A percentile compares a stretch with the other conserved stretches of the same genome.
These are phyloP conservation scores for Haplographium delicatum DNA, from an alignment of 495 filamentous ascomycete genomes.

Conservation along the genomic window DNA sequence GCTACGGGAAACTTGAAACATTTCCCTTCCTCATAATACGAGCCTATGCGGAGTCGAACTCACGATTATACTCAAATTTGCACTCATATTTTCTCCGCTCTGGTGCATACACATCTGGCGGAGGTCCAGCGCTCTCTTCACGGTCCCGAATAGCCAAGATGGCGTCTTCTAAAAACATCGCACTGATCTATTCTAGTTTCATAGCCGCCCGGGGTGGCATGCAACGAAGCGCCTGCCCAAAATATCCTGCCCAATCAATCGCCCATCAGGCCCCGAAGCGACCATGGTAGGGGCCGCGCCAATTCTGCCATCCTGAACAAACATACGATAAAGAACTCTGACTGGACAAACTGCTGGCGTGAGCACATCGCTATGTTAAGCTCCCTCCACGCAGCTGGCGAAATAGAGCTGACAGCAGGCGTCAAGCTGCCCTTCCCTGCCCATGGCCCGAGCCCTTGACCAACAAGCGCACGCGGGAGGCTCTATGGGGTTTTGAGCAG, in stretches of 20 bases:
- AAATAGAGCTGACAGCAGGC: constrained; percentile 16
- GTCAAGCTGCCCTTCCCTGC: constrained; percentile 2
- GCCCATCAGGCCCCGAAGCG: background rate
- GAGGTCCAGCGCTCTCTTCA: background rate
- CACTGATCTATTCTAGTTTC: constrained; percentile 46
- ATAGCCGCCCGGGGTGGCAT: constrained; percentile 24
- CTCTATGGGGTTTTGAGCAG: background rate
- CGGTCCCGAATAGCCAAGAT: background rate
- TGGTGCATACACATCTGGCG: background rate
- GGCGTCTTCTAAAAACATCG: background rate
- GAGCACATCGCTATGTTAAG: constrained; percentile 12
- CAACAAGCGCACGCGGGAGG: background rate
- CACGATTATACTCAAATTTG: background rate
- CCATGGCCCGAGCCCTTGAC: background rate
- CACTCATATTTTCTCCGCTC: background rate
- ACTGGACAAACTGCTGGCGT: constrained; percentile 4
- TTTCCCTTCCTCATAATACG: background rate
- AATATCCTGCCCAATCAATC: constrained; percentile 10
- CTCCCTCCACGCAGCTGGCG: background rate
- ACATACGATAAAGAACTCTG: background rate
- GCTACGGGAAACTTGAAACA: background rate
- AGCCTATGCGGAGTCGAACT: background rate
- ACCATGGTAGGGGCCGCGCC: too few species aligned
- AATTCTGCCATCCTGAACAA: background rate
- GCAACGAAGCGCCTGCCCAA: constrained; percentile 19